Base-by-base conservation (phyloP, 2,329 filamentous ascomycete genomes). In the Fusarium torulosum region DNA sequence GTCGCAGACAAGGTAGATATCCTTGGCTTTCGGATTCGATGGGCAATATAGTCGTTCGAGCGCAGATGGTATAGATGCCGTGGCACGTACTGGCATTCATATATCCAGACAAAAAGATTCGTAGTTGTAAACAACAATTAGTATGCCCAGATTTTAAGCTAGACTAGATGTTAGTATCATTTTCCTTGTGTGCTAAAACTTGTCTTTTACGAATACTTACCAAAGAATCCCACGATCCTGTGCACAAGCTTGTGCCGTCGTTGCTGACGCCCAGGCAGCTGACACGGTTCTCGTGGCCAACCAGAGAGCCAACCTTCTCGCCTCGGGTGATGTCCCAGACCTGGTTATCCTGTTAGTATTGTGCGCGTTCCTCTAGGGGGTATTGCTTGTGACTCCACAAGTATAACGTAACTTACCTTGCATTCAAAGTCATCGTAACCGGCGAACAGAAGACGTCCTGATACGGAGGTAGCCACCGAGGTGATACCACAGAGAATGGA, bases 401-500 rank as follows among this genome's bases (percentile, higher is more conserved):
- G 35, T 40, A 45, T 17, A 27, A 14, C 17, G 13, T 42, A 53
- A 31, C 88, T 76, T 84, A 97, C 95, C 91, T 98, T 99, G 94
- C 96, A 99, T 82, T 99, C 96, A 76, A 97, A 99, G 78, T 99
- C 96, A 76, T 99, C 96, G 76, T 99, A 99, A 72, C 96, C 96
- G 56, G 96, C 96, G 79, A 99, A 99, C 40, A 99, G 84, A 75
- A 99, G 84, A 78, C 96, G 90, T 60, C 96, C 96, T 59, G 96
- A 99, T 15, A 99, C 95, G 17, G 96, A 99, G 74, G 97, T 98
- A 61, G 95, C 96, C 46, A 99, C 96, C 6, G 96, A 99, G 23
- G 96, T 99, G 75, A 99, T 98, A 75, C 96, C 96, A 78, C 96
- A 99, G 52, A 97, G 89, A 74, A 97, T 97, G 76, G 97, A 95